Evolutionary conservation across 2,329 filamentous ascomycete species (phyloP), one percentile per base, ranked within the genome.

Genomic region (Tolypocladium album): DNA sequence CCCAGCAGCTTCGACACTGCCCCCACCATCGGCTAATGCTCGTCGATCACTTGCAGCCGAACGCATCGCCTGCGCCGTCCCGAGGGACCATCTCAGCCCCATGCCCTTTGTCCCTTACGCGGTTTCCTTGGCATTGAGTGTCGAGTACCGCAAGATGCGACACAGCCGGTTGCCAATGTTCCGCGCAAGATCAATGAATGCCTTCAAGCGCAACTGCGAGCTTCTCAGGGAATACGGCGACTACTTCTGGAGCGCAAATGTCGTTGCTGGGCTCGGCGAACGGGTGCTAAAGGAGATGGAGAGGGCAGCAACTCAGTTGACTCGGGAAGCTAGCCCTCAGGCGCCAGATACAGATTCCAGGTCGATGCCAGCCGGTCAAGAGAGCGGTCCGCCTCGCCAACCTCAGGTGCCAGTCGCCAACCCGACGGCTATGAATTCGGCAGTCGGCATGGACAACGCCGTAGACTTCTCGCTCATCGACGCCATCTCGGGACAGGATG

Each of bases 71-170:
- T 81, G 76, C 43, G 77, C 81, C n/a, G 76, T 83, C 2, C 76
- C 75, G 20, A 75, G 78, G 6, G 80, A 84, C 53, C 78, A 78
- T 22, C 71, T 80, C 17, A 79, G 78, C 40, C 76, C 82, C 0
- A 75, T 86, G 39, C 83, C 85, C 0, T 81, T 86, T 61, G 76
- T 87, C 0, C 83, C 84, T 0, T 87, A 87, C 60, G 83, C 82
- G 0, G 75, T 87, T 0, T 84, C 83, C 0, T 75, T 88, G 0
- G 81, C 84, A 0, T 75, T 88, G 1, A 85, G 82, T 55, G 82
- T 87, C 1, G 80, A 82, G 15, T 87, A 87, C 63, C 79, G 82
- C 53, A 86, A 86, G 66, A 84, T 87, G 82, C 77, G 84, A 1
- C 81, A 85, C 64, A 84, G 82, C 60, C 78, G 79, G 15, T 72